These are phyloP conservation scores for Nicotiana undulata DNA, from an alignment of 257 asterid genomes.

Conservation along the genomic window DNA sequence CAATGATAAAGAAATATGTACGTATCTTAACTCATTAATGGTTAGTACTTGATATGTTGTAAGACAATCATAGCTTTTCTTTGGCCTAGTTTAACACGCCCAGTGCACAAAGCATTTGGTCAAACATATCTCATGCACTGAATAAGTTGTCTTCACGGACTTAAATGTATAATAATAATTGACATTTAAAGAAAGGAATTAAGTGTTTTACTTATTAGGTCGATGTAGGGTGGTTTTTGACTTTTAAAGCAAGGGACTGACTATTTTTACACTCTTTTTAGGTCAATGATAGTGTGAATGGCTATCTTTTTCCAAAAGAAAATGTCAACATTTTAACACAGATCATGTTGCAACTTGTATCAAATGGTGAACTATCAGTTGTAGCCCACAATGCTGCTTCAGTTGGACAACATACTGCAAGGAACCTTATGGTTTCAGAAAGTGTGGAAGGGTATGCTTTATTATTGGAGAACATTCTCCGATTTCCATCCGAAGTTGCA, in stretches of 20 bases:
- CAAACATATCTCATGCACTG: slow-evolving; percentile 1
- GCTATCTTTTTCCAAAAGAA: slow-evolving; percentile 65
- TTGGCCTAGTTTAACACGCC: not conserved
- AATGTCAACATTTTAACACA: slow-evolving; percentile 35
- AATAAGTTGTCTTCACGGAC: not conserved
- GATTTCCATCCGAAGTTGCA: slow-evolving; percentile 74
- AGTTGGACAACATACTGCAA: slow-evolving; percentile 54
- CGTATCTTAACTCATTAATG: slow-evolving; percentile 19
- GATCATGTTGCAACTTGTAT: slow-evolving; percentile 54
- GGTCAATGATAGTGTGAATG: slow-evolving; percentile 75
- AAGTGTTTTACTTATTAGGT: not conserved
- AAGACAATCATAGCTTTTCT: not conserved
- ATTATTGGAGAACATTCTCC: slow-evolving; percentile 61
- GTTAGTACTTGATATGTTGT: not conserved
- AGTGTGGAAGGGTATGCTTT: slow-evolving; percentile 68
- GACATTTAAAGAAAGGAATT: not conserved
- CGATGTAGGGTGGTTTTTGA: not conserved
- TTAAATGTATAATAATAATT: not conserved
- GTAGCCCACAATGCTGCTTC: slow-evolving; percentile 55
- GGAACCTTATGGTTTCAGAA: slow-evolving; percentile 78
- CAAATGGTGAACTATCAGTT: slow-evolving; percentile 69
- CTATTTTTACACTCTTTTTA: slow-evolving; percentile 20
- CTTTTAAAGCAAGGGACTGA: slow-evolving; percentile 22
- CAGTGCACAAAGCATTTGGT: not conserved
- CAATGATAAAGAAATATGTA: slow-evolving; percentile 67